Base-by-base conservation (phyloP, 257 asterid genomes). In the Voacanga thouarsii region DNA sequence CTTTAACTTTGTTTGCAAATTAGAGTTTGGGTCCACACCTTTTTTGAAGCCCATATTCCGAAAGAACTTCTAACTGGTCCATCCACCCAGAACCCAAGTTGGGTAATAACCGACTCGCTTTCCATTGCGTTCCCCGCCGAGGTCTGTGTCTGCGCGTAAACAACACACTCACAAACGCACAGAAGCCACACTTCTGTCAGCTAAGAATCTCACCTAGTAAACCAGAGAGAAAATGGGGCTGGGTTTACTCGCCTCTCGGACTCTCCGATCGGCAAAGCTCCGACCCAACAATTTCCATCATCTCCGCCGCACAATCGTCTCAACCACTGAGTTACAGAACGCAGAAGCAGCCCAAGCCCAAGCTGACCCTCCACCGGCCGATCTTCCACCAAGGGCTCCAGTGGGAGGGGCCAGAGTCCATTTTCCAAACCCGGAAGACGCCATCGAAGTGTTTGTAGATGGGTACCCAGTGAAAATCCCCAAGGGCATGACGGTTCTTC, bases 401-500 rank as follows among this genome's bases (percentile, higher is more conserved):
- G 85, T 92, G 18, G 97, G 86, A 8, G 97, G 95, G 14, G 96
- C 95, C 49, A 82, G 96, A 30, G 87, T 92, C 82, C 95, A 92
- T 72, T 85, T 92, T 84, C 87, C 97, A 28, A 91, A 92, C 66
- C 97, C 97, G 0, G 97, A 94, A 26, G 99, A 92, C 78, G 95
- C 82, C 33, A 91, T 92, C 81, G 97, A 92, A 85, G 99, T 94
- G 57, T 91, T 90, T 79, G 99, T 94, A 7, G 98, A 92, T 80
- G 99, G 97, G 0, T 91, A 87, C 78, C 94, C 96, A 41, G 93
- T 94, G 79, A 94, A 91, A 89, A 82, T 94, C 83, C 97, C 97
- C 6, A 94, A 92, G 81, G 99, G 97, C 10, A 90, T 94, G 97
- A 91, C 97, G 18, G 99, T 92, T 70, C 89, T 94, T 7, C 99